phyloP scores from a whole-genome alignment of 208 protist species.

The Angomonas ambiguus region DNA sequence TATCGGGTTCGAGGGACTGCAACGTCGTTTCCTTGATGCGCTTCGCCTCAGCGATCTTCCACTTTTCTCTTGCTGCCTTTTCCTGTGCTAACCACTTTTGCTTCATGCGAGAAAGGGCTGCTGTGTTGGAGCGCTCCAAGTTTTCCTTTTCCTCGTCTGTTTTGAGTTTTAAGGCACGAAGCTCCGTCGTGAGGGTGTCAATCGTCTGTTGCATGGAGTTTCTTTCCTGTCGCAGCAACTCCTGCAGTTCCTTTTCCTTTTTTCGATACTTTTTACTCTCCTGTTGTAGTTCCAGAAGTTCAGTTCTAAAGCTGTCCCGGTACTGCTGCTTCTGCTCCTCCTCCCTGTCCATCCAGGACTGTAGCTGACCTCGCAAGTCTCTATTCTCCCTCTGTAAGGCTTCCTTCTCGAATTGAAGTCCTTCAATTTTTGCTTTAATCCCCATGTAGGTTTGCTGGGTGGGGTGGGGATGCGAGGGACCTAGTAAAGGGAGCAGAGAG shows the following conservation, averaged over 20 bases:
- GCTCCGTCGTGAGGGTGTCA: conserved; percentile 50
- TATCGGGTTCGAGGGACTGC: conserved; percentile 89
- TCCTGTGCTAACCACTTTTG: conserved; percentile 75
- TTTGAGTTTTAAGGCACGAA: conserved; percentile 42
- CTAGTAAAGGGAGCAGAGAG: background rate
- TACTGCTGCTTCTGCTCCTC: conserved; percentile 22
- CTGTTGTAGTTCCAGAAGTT: conserved; percentile 41
- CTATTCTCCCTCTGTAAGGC: conserved; percentile 71
- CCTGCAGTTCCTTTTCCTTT: conserved; percentile 22
- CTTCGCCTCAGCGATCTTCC: conserved; percentile 81
- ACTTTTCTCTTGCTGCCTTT: conserved; percentile 72
- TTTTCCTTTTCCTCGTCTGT: conserved; percentile 44
- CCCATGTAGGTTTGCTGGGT: conserved; percentile 64
- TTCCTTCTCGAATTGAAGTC: conserved; percentile 66
- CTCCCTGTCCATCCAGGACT: conserved; percentile 34
- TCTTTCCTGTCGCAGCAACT: conserved; percentile 48
- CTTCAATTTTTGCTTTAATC: conserved; percentile 78
- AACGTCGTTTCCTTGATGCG: conserved; percentile 88
- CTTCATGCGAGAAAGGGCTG: conserved; percentile 60
- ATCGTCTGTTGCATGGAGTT: conserved; percentile 40
- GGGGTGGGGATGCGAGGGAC: conserved; percentile 9
- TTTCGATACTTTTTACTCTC: conserved; percentile 26
- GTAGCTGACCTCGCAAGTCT: conserved; percentile 41
- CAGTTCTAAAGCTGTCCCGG: conserved; percentile 24
- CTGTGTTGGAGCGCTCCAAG: conserved; percentile 61